Base-by-base conservation (phyloP, 202 grass and related monocot genomes). In the Zizania palustris region DNA sequence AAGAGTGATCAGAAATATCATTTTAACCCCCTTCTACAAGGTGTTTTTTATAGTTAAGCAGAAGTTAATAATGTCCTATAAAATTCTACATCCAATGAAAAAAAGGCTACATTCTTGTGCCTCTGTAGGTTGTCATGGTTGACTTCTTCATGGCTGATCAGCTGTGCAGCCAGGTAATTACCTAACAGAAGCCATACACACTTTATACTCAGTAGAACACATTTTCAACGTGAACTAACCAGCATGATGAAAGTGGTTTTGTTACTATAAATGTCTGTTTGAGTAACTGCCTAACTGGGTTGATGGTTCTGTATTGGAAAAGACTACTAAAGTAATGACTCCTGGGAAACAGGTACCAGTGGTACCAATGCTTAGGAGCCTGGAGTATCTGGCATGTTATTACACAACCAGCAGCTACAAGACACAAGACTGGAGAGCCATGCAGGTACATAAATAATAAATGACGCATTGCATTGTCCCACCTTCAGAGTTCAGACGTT, bases 71-170 rank as follows among this genome's bases (percentile, higher is more conserved):
- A 16, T 13, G 3, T 72, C 43, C 60, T 72, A 77, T 77, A 10
- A 72, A 81, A 81, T 45, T 76, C 3, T 42, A 75, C 15, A 66
- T 45, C 54, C 45, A 51, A 28, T 28, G 28, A 67, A 65, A 41
- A 66, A 59, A 77, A 46, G 71, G 11, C 20, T 75, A 74, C 73
- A 11, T 18, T 44, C 18, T 50, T 59, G 58, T 60, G 22, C 15
- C 14, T 77, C 58, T 84, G 69, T 84, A 99, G 96, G 96, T 99
- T 69, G 85, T 96, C 37, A 99, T 99, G 96, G 96, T 99, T 21
- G 96, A 99, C 84, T 99, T 96, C 81, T 99, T 99, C 92, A 99
- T 99, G 96, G 92, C 96, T 82, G 96, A 99, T 91, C 96, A 99
- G 66, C 91, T 99, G 77, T 99, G 96, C 76, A 99, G 92, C 35